Evolutionary conservation across 306 rosid genomes (phyloP).

Genomic region (Cotoneaster glaucophyllus): DNA sequence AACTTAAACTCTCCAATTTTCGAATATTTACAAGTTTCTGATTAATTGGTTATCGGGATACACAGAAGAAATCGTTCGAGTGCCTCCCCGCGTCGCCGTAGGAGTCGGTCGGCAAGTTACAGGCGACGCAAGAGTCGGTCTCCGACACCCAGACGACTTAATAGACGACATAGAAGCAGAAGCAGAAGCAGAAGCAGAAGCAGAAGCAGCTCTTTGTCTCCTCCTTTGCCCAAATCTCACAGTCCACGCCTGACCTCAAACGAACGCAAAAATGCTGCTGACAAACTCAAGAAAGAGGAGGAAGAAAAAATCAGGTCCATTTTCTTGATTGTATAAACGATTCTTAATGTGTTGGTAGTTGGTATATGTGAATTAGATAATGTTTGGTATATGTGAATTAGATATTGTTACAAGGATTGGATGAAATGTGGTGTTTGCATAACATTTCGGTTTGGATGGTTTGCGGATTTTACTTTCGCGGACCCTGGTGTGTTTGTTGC

Average conservation of each 20-base stretch:
- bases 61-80: constrained; percentile 24
- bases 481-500: background rate
- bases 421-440: no score
- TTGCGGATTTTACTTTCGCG: no score
- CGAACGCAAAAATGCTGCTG: constrained; percentile 26
- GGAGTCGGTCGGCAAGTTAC: constrained; percentile 33
- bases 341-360: background rate
- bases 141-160: constrained; percentile 37
- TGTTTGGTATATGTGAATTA: background rate
- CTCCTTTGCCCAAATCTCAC: constrained; percentile 42
- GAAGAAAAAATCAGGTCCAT: constrained; percentile 46
- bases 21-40: background rate
- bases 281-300: constrained; percentile 47
- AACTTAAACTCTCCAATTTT: no score
- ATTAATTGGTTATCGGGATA: background rate
- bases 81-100: constrained; percentile 24
- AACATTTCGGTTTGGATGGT: no score
- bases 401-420: no score
- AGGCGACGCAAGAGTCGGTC: constrained; percentile 37
- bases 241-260: constrained; percentile 38
- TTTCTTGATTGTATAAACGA: background rate
- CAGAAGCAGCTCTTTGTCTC: constrained; percentile 42
- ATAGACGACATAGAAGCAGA: constrained; percentile 30
- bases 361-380: background rate
- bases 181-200: constrained; percentile 25